Percentiles rank a stretch among this genome's conserved stretches.
phyloP scores from a whole-genome alignment of 1,284 basidiomycete genomes.

The Porodaedalea pini region DNA sequence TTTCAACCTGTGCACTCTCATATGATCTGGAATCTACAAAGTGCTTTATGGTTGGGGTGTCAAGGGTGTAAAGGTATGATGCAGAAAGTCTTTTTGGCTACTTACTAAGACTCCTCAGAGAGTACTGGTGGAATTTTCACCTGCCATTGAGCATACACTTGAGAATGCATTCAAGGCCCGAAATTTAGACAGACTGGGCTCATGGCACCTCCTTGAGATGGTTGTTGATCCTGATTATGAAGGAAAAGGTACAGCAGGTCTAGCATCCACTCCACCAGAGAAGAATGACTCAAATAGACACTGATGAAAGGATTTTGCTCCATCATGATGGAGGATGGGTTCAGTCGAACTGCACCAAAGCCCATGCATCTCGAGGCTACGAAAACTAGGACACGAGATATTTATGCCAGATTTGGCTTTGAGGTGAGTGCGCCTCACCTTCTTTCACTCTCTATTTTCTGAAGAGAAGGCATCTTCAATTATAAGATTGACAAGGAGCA shows the following conservation, averaged over 20 bases:
- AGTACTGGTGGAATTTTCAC: constrained; percentile 8
- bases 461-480: background rate
- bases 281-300: too few relatives aligned
- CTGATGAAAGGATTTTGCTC: constrained; percentile 21
- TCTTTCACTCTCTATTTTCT: background rate
- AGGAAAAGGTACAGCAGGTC: constrained; percentile 16
- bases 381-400: constrained; percentile 21
- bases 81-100: background rate
- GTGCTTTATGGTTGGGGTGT: constrained; percentile 9
- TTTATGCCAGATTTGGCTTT: constrained; percentile 24
- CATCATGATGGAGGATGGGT: constrained; percentile 22
- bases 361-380: constrained; percentile 25
- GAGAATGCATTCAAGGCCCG: constrained; percentile 18
- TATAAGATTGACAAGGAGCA: constrained; percentile 22
- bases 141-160: constrained; percentile 5
- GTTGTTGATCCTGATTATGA: constrained; percentile 20
- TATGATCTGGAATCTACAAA: background rate
- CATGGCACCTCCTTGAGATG: constrained; percentile 22
- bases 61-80: background rate
- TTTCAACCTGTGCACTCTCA: background rate
- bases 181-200: constrained; percentile 15
- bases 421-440: constrained; percentile 13
- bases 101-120: background rate
- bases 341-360: constrained; percentile 23
- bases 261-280: too few relatives aligned